Evolutionary conservation across 257 asterid genomes (phyloP), one percentile per base, ranked within the genome.

Genomic region (Cinchona pubescens): DNA sequence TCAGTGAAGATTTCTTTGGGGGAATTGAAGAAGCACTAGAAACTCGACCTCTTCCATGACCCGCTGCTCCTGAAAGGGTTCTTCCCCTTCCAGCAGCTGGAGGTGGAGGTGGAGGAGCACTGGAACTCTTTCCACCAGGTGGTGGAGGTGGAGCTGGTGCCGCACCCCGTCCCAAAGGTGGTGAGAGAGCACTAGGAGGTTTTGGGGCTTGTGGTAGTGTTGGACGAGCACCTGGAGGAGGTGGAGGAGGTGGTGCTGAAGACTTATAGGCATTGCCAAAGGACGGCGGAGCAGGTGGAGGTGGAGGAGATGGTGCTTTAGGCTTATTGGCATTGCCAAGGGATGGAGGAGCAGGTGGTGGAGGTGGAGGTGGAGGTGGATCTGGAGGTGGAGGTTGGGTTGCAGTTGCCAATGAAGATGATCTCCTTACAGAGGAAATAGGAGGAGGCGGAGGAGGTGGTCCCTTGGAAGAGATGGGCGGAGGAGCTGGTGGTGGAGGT

Each of bases 1-100:
- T 94, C 69, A 94, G 64, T 68, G 98, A 81, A 69, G 93, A 75
- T 86, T 90, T 94, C 73, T 90, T 94, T 4, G 97, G 95, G 74
- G 97, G 97, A 77, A 90, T 94, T 58, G 92, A 84, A 77, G 92
- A 81, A 78, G 86, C 91, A 67, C 72, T 74, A 58, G 89, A 76
- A 78, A 82, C 86, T 85, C 93, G 88, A 79, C 93, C 94, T 85
- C 82, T 79, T 71, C 83, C 86, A 67, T 71, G 78, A 81, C 82
- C 82, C 59, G 86, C 66, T 69, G 88, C 72, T 72, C 81, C 83
- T 68, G 87, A 56, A 68, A 80, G 76, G 73, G 87, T 79, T 86
- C 92, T 88, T 75, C 97, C 98, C 79, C 90, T 85, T 67, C 90
- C 97, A 65, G 82, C 75, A 78, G 92, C 77, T 35, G 83, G 82